Base-by-base conservation (phyloP, 2,329 filamentous ascomycete species). In the Alternaria ventricosa region DNA sequence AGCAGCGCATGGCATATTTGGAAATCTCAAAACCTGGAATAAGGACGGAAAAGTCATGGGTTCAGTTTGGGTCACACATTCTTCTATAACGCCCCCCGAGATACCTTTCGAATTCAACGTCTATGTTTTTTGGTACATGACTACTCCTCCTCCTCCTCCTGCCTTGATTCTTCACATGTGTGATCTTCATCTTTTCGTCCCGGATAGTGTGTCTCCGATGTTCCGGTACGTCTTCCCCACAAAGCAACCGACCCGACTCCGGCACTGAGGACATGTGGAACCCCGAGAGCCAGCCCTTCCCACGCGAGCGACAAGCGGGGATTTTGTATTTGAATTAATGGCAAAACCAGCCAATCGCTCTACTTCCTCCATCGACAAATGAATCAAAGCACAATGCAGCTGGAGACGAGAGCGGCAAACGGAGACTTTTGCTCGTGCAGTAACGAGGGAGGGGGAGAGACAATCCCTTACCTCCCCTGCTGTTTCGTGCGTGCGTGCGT, bases 61-160 rank as follows among this genome's bases (percentile, higher is more conserved):
- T 59, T 63, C 23, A 64, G 57, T 61, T 67, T 58, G 61, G 64
- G 58, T 64, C 20, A 15, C 33, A 57, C 47, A 56, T 64, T 66
- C 59, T 64, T 68, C 57, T 62, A 60, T 60, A 60, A 60, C 61
- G 58, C 59, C 56, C 55, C 55, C 55, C 55, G 56, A 68, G 64
- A 68, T 66, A 66, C 66, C 66, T 66, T 66, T 64, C 45, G 56
- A 68, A 64, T 68, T 66, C 15, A 62, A 57, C 28, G 55, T 43
- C 60, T 43, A 36, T 57, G 25, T 61, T 61, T 57, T 57, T 56
- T 55, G 25, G 25, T 53, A 53, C 20, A 46, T 23, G 3, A 23
- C 44, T 23, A 23, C 20, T 15, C 22, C 44, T 22, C n/a, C 5
- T 3, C 0, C 8, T 20, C 5, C 10, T 18, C 28, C 4, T n/a